Conservation (phyloP, 1,284 basidiomycete species). For the Ceratobasidium sp. region DNA sequence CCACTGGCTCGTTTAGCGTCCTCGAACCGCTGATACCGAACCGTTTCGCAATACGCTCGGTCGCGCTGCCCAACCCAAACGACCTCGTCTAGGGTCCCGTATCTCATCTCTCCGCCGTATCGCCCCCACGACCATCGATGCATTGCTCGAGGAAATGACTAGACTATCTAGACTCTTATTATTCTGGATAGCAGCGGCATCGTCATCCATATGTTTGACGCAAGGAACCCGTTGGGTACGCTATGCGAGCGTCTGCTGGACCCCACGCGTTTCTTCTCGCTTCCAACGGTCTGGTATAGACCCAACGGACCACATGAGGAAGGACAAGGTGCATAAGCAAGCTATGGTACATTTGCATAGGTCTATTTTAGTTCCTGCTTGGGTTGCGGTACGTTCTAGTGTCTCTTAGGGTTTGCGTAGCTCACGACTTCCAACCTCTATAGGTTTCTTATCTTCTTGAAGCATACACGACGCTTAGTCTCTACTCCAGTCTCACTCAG, state of each 20-base stretch:
- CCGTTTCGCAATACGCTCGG: slow-evolving; percentile 86
- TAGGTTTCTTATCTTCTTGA: slow-evolving; percentile 97
- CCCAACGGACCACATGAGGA: slow-evolving; percentile 94
- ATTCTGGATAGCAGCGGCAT: slow-evolving; percentile 76
- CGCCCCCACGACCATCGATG: slow-evolving; percentile 58
- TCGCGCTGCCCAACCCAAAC: slow-evolving; percentile 68
- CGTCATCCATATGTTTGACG: slow-evolving; percentile 94
- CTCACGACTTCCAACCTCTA: slow-evolving; percentile 75
- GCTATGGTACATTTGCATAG: slow-evolving; percentile 98
- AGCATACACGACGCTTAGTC: slow-evolving; percentile 94
- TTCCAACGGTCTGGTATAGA: slow-evolving; percentile 54
- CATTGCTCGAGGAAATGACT: no score
- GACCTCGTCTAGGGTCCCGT: slow-evolving; percentile 78
- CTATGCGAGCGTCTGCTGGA: slow-evolving; percentile 74
- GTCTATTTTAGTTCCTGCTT: slow-evolving; percentile 97
- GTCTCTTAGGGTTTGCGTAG: neutral
- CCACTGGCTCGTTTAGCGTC: slow-evolving; percentile 64
- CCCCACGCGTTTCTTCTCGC: no score
- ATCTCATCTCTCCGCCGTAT: slow-evolving; percentile 89
- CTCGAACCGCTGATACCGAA: slow-evolving; percentile 94
- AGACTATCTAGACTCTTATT: no score
- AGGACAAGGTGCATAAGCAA: slow-evolving; percentile 98
- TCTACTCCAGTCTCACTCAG: slow-evolving; percentile 99
- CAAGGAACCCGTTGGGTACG: slow-evolving; percentile 96
- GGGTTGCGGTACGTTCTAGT: slow-evolving; percentile 88